Conservation (phyloP, 2,329 filamentous ascomycete species). For the Neonectria coccinea region DNA sequence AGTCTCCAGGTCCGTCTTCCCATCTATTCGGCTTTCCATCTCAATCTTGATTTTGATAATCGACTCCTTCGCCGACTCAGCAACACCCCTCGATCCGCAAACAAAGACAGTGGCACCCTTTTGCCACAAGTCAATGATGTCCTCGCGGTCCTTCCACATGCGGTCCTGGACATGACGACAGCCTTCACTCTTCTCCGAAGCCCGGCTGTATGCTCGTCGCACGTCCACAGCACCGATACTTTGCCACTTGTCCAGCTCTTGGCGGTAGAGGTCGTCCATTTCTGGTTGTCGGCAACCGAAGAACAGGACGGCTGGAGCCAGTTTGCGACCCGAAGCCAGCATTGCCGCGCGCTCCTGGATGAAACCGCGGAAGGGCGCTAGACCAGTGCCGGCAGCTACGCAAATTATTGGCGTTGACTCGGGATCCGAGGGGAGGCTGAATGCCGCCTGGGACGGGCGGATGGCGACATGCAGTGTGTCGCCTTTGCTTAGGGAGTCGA, state of each 20-base stretch:
- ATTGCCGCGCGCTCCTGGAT: conserved; percentile 68
- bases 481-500: conserved; percentile 59
- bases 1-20: conserved; percentile 47
- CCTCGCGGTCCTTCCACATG: conserved; percentile 52
- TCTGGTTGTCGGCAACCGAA: conserved; percentile 68
- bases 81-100: conserved; percentile 66
- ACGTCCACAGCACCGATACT: conserved; percentile 62
- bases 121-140: conserved; percentile 53
- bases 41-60: conserved; percentile 50
- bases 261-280: conserved; percentile 68
- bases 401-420: conserved; percentile 62
- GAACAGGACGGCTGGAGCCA: conserved; percentile 72
- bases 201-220: conserved; percentile 63
- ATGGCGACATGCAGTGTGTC: conserved; percentile 62
- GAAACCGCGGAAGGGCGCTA: conserved; percentile 72
- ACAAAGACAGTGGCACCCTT: conserved; percentile 67
- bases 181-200: conserved; percentile 55
- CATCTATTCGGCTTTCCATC: conserved; percentile 41
- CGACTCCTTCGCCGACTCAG: conserved; percentile 49
- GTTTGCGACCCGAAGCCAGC: conserved; percentile 58
- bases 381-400: conserved; percentile 63
- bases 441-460: conserved; percentile 56
- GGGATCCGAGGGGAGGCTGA: conserved; percentile 59
- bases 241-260: conserved; percentile 70
- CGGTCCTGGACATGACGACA: conserved; percentile 56